A percentile compares a stretch with the other conserved stretches of the same genome.
Evolutionary conservation across 305 asterid species (phyloP).

Genomic region (Fraxinus nigra): DNA sequence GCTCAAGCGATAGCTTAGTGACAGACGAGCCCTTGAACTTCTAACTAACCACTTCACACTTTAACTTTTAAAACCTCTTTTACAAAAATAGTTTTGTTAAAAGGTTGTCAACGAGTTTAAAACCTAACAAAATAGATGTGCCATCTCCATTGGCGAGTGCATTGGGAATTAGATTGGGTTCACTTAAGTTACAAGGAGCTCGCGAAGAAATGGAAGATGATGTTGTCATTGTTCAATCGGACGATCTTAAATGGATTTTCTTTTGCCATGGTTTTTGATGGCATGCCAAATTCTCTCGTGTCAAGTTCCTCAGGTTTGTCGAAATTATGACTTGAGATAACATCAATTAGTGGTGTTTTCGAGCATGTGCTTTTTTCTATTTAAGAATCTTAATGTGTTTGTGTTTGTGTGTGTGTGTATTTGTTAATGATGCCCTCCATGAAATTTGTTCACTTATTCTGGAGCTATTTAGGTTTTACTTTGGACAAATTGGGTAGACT

Average conservation of each 20-base stretch:
- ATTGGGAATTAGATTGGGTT: slow-evolving; percentile 76
- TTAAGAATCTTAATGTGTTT: not conserved
- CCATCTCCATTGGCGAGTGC: slow-evolving; percentile 53
- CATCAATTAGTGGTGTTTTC: not conserved
- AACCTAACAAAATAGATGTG: slow-evolving; percentile 35
- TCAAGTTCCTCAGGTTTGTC: slow-evolving; percentile 66
- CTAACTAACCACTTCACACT: too few relatives aligned
- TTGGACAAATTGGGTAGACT: not conserved
- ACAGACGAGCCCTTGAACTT: too few relatives aligned
- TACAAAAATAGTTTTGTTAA: too few relatives aligned
- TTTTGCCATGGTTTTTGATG: slow-evolving; percentile 89
- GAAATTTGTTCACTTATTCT: not conserved
- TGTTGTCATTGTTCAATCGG: slow-evolving; percentile 52
- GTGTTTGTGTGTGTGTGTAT: not conserved
- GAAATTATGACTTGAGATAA: not conserved
- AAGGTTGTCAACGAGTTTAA: too few relatives aligned
- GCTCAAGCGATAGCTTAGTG: too few relatives aligned
- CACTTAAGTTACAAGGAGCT: slow-evolving; percentile 64
- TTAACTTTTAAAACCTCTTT: too few relatives aligned
- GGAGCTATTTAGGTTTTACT: not conserved
- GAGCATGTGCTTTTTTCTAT: not conserved
- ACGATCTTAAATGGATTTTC: slow-evolving; percentile 59
- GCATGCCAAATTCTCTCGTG: slow-evolving; percentile 92
- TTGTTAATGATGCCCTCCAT: not conserved
- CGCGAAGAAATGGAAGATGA: slow-evolving; percentile 99